Base-by-base conservation (phyloP, 23 red algal species). In the Chondrus crispus region DNA sequence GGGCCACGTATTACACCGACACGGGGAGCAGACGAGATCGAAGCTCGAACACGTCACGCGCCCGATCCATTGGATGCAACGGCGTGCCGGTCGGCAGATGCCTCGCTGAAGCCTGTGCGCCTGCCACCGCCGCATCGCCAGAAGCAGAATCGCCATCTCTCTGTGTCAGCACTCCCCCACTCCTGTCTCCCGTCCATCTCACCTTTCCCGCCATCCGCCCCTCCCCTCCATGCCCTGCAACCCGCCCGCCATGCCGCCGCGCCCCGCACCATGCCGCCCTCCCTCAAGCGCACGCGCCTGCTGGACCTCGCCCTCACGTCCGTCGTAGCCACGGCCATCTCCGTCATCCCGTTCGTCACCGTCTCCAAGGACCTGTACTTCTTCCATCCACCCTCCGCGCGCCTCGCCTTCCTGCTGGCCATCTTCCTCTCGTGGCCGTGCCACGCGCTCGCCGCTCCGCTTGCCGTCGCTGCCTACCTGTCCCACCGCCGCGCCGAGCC, bases 301-400 rank as follows among this genome's bases (percentile, higher is more conserved):
- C 82, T 68, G 60, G 55, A 86, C 47, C 19, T 86, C 7, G 50
- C 63, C 13, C 55, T 64, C 43, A 28, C 82, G 20, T 19, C 82
- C 37, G 20, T 73, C 38, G 36, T 71, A 12, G 18, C 43, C 58
- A 73, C 62, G 20, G 24, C 72, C 28, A 45, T 52, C 16, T 86
- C 82, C 19, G 32, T 50, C 82, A 50, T 86, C 60, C 63, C 82
- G 5, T 86, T 86, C 44, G 22, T 69, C 37, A 69, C 63, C 33
- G 53, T 86, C 62, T 86, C 26, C 39, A 73, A 38, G 39, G 55
- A 86, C 44, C 82, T 33, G 60, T 43, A 68, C 41, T 47, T 63
- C 10, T 86, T 86, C 19, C 63, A 64, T 10, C 82, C 82, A 33
- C 5, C 58, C 9, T 35, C 82, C 8, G 42, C 66, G 0, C 82